Base-by-base conservation (phyloP, 2,329 filamentous ascomycete species). In the Botryotinia convoluta region DNA sequence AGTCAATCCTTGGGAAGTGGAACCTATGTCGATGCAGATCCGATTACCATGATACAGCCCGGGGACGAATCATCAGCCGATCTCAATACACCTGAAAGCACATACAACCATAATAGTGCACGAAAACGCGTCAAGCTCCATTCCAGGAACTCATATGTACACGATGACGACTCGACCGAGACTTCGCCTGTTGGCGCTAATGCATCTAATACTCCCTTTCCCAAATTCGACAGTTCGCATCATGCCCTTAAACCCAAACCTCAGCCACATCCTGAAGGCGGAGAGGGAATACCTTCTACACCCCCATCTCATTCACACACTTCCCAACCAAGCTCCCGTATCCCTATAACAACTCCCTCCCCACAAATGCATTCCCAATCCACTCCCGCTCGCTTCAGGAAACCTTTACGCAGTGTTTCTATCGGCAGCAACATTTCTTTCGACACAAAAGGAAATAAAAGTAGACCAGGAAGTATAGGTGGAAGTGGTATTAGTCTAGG, bases 341-440 rank as follows among this genome's bases (percentile, higher is more conserved):
- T 54, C 6, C 48, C 65, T 12, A 42, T 32, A n/a, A 57, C 48
- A 22, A 57, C 65, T 7, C 45, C 64, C 6, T 68, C 65, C 18
- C 26, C 65, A 42, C 35, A 57, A 26, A 37, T 12, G 6, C 18
- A 57, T n/a, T 57, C 65, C 35, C 65, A 42, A 29, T 10, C 48
- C 14, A 68, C 65, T 39, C 18, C 64, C 64, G 45, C 26, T n/a
- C 65, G 65, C 35, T 7, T 57, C 10, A 37, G 65, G 26, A 68
- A 26, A 20, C 18, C 65, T 37, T n/a, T 68, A 20, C 65, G 65
- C 18, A 79, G 73, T 68, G 74, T 72, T 20, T 79, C 77, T 75
- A 76, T 77, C 35, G 78, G 78, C 0, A 79, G 78, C 69, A 76
- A 76, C 59, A 71, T 80, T 22, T 79, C 74, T 73, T 79, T 80